Conservation (phyloP, 805 yeast species). For the Priceomyces fermenticarens region DNA sequence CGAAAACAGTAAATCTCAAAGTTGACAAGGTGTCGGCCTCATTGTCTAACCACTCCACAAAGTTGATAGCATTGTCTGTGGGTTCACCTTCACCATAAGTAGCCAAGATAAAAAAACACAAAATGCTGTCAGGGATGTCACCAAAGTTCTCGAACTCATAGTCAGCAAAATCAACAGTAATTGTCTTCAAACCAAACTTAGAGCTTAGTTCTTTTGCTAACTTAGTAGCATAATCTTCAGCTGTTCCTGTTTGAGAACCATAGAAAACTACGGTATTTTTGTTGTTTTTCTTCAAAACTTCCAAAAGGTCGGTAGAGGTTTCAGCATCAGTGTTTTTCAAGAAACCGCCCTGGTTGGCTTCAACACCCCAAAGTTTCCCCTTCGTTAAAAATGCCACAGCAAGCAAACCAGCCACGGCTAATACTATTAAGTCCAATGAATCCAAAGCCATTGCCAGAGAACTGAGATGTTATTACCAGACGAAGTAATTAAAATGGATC, state of each 20-base stretch:
- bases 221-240: constrained; percentile 93
- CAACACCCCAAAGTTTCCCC: constrained; percentile 47
- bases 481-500: no score
- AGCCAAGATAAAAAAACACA: constrained; percentile 70
- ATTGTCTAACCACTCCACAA: constrained; percentile 63
- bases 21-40: constrained; percentile 56
- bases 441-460: constrained; percentile 54
- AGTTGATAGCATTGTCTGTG: constrained; percentile 87
- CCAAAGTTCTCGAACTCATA: constrained; percentile 79
- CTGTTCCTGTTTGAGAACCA: constrained; percentile 98
- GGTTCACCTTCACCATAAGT: constrained; percentile 99
- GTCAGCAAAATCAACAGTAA: constrained; percentile 86
- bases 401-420: constrained; percentile 64
- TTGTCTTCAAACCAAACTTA: constrained; percentile 73
- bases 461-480: no score
- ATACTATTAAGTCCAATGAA: constrained; percentile 65
- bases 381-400: constrained; percentile 65
- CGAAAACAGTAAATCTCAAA: constrained; percentile 73
- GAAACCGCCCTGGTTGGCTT: constrained; percentile 25
- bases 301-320: constrained; percentile 55
- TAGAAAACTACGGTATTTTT: constrained; percentile 79
- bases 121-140: constrained; percentile 57
- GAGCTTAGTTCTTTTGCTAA: constrained; percentile 85
- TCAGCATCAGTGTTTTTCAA: constrained; percentile 25
- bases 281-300: constrained; percentile 54